Evolutionary conservation across 73 alveolate species (phyloP).

Genomic region (Loxodes magnus): DNA sequence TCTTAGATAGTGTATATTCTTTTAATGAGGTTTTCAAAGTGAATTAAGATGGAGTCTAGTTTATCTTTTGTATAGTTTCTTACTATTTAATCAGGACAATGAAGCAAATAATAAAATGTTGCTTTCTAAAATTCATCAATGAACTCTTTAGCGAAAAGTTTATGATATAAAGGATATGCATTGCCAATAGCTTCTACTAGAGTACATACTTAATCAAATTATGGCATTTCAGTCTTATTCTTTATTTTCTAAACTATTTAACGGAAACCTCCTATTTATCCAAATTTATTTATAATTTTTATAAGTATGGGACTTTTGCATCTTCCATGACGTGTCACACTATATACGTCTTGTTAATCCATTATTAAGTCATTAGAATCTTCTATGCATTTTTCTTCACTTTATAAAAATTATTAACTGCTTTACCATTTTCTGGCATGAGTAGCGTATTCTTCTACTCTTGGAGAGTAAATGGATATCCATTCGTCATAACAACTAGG

Average conservation of each 20-base stretch:
- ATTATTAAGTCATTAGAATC: slow-evolving; percentile 37
- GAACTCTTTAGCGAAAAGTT: slow-evolving; percentile 30
- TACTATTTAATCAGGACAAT: slow-evolving; percentile 33
- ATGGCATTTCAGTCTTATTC: slow-evolving; percentile 19
- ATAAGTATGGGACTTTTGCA: slow-evolving; percentile 31
- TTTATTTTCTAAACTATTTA: slow-evolving; percentile 28
- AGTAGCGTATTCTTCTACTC: slow-evolving; percentile 20
- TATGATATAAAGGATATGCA: slow-evolving; percentile 30
- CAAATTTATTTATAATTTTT: slow-evolving; percentile 37
- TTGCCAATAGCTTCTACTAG: slow-evolving; percentile 46
- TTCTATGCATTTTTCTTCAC: slow-evolving; percentile 39
- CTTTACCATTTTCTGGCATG: slow-evolving; percentile 17
- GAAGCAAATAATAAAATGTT: slow-evolving; percentile 28
- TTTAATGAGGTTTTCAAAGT: slow-evolving; percentile 32
- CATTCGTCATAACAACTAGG: slow-evolving; percentile 62
- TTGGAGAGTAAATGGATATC: slow-evolving; percentile 53
- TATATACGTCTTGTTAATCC: slow-evolving; percentile 23
- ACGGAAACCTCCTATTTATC: slow-evolving; percentile 46
- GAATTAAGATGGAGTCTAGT: slow-evolving; percentile 33
- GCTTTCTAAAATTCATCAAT: slow-evolving; percentile 38
- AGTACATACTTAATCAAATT: slow-evolving; percentile 33
- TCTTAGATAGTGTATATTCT: slow-evolving; percentile 28
- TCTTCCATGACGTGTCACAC: slow-evolving; percentile 50
- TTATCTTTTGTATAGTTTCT: slow-evolving; percentile 59
- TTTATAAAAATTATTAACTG: not conserved